These are phyloP conservation scores for Arthrobotrys megalospora DNA, from an alignment of 2,329 filamentous ascomycete species.

Conservation along the genomic window DNA sequence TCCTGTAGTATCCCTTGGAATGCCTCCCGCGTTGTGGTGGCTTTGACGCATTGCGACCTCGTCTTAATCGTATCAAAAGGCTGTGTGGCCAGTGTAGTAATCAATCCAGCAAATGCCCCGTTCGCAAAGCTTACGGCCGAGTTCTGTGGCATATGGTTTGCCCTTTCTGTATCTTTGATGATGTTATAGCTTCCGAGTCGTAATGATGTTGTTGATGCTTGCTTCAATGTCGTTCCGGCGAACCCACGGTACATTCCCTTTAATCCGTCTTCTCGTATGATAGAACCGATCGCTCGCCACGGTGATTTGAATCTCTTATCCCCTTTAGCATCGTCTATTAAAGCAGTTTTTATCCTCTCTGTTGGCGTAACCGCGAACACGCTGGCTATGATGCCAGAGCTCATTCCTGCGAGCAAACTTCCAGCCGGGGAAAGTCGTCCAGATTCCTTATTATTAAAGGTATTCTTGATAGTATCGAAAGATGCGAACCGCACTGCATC, in stretches of 20 bases:
- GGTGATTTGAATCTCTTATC: constrained; percentile 65
- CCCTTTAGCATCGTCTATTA: constrained; percentile 69
- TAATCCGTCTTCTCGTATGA: constrained; percentile 68
- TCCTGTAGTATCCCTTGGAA: constrained; percentile 72
- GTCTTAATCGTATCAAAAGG: constrained; percentile 78
- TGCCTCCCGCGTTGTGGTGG: constrained; percentile 74
- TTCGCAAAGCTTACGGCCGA: constrained; percentile 75
- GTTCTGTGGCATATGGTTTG: constrained; percentile 68
- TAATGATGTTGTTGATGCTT: constrained; percentile 70
- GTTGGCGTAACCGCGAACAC: constrained; percentile 78
- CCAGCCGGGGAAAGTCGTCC: constrained; percentile 73
- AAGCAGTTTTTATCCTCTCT: constrained; percentile 78
- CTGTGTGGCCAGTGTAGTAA: constrained; percentile 75
- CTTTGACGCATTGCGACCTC: constrained; percentile 74
- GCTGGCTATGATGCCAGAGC: constrained; percentile 75
- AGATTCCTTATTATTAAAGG: constrained; percentile 71
- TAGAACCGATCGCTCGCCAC: constrained; percentile 65
- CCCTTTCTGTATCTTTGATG: constrained; percentile 66
- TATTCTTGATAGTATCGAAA: constrained; percentile 77
- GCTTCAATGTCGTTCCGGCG: constrained; percentile 70
- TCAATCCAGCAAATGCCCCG: constrained; percentile 74
- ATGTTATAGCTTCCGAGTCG: constrained; percentile 71
- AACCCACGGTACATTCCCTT: constrained; percentile 70
- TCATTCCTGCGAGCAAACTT: constrained; percentile 77
- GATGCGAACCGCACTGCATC: constrained; percentile 78